These are phyloP conservation scores for Diaporthe sp. DNA, from an alignment of 2,329 filamentous ascomycete species.

Conservation along the genomic window DNA sequence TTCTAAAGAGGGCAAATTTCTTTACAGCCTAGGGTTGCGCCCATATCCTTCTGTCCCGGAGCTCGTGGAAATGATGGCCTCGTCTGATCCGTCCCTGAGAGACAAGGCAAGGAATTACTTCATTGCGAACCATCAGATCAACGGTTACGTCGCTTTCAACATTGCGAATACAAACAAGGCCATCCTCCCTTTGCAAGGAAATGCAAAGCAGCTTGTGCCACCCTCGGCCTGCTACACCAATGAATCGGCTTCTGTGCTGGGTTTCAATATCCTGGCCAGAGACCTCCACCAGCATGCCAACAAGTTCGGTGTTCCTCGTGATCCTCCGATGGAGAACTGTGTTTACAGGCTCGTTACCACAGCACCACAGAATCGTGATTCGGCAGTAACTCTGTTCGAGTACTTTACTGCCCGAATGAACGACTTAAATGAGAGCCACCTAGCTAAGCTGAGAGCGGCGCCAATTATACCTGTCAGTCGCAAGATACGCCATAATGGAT, in stretches of 20 bases:
- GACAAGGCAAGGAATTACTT: constrained; percentile 84
- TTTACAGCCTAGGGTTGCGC: constrained; percentile 79
- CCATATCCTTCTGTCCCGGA: constrained; percentile 78
- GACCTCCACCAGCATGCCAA: constrained; percentile 84
- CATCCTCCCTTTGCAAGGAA: constrained; percentile 81
- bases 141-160: constrained; percentile 78
- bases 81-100: constrained; percentile 69
- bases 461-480: constrained; percentile 77
- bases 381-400: constrained; percentile 80
- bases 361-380: constrained; percentile 75
- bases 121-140: constrained; percentile 81
- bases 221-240: constrained; percentile 89
- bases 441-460: constrained; percentile 72
- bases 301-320: constrained; percentile 87
- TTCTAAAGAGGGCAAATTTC: constrained; percentile 80
- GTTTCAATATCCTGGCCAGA: constrained; percentile 81
- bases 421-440: constrained; percentile 75
- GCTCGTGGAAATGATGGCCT: constrained; percentile 82
- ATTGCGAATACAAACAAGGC: constrained; percentile 66
- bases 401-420: constrained; percentile 85
- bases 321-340: constrained; percentile 84
- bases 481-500: constrained; percentile 45
- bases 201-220: constrained; percentile 73
- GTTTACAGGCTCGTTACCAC: constrained; percentile 78
- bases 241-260: constrained; percentile 79